Evolutionary conservation across 108 stramenopile genomes (phyloP).

Genomic region (Conticribra guillardii): DNA sequence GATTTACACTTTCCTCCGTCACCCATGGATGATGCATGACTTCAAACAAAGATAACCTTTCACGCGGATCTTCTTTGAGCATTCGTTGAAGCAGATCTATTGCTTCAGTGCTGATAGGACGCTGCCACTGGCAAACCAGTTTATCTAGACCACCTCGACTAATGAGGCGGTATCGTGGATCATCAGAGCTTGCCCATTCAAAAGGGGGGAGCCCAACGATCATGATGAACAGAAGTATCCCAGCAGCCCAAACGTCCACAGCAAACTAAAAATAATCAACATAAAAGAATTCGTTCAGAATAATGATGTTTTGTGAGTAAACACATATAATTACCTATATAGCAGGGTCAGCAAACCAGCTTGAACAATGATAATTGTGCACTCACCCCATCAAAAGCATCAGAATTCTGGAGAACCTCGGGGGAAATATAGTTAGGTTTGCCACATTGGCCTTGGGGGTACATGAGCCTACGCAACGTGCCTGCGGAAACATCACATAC

Average conservation of each 20-base stretch:
- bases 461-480: conserved; percentile 64
- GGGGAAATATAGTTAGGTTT: conserved; percentile 88
- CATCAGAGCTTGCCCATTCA: conserved; percentile 55
- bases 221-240: conserved; percentile 83
- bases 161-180: conserved; percentile 61
- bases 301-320: too few species aligned
- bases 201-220: conserved; percentile 74
- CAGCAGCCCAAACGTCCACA: conserved; percentile 86
- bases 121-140: conserved; percentile 49
- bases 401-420: conserved; percentile 59
- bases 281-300: too few species aligned
- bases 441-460: conserved; percentile 77
- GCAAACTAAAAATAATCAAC: too few species aligned
- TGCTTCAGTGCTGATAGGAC: conserved; percentile 58
- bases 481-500: conserved; percentile 55
- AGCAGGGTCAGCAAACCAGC: too few species aligned
- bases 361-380: too few species aligned
- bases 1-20: conserved; percentile 6
- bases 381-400: conserved; percentile 73
- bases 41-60: conserved; percentile 68
- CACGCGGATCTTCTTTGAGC: conserved; percentile 60
- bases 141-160: conserved; percentile 46
- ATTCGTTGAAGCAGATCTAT: conserved; percentile 80
- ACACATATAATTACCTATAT: too few species aligned
- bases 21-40: conserved; percentile 76